Conservation (phyloP, 306 rosid genomes). For the Trifolium fragiferum region DNA sequence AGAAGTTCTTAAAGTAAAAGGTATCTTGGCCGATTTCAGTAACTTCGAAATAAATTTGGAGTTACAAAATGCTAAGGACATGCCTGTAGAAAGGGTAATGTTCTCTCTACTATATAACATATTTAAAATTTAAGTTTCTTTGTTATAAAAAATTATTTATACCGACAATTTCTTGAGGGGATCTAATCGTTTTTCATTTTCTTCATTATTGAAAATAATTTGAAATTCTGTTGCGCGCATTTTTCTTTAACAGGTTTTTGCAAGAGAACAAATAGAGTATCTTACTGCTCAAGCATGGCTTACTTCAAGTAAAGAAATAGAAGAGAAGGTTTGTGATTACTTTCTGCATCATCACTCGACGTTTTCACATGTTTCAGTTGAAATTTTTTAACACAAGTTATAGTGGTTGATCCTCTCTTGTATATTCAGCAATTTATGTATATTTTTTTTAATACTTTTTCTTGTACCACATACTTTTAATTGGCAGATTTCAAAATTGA, state of each 20-base stretch:
- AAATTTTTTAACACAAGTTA: background rate
- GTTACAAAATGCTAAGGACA: constrained; percentile 62
- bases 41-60: constrained; percentile 55
- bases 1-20: constrained; percentile 56
- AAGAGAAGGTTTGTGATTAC: constrained; percentile 65
- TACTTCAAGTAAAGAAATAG: constrained; percentile 60
- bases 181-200: background rate
- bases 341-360: background rate
- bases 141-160: background rate
- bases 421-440: constrained; percentile 2
- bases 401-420: constrained; percentile 5
- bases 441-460: background rate
- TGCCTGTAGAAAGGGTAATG: constrained; percentile 72
- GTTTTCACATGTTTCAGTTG: constrained; percentile 10
- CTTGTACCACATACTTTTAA: constrained; percentile 8
- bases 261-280: constrained; percentile 68
- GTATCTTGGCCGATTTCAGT: constrained; percentile 67
- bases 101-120: constrained; percentile 30
- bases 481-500: constrained; percentile 66
- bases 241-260: constrained; percentile 59
- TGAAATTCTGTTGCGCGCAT: constrained; percentile 2
- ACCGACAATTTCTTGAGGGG: constrained; percentile 18
- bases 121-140: constrained; percentile 24
- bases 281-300: constrained; percentile 83
- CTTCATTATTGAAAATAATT: constrained; percentile 8